phyloP scores from a whole-genome alignment of 176 grass and related monocot genomes.

The maize (Zea mays) region DNA sequence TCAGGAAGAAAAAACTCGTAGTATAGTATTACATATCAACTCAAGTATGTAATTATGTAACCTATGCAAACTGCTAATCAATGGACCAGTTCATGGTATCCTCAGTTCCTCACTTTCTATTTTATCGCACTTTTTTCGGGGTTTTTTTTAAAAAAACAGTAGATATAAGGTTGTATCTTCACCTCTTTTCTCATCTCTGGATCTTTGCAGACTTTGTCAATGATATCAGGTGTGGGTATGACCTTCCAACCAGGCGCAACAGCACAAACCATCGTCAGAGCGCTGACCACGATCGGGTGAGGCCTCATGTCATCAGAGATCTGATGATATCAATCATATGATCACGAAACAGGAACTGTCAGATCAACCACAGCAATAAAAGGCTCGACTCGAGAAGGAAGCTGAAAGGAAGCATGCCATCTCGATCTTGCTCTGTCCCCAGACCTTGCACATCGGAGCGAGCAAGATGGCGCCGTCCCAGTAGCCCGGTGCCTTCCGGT shows the following conservation, averaged over 20 bases:
- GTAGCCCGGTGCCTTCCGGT: constrained; percentile 48
- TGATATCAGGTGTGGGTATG: constrained; percentile 55
- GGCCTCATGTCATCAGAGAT: constrained; percentile 73
- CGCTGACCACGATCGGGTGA: constrained; percentile 50
- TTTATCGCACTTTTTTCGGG: not conserved
- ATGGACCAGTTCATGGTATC: not conserved
- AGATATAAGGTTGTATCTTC: not conserved
- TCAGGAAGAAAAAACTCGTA: not conserved
- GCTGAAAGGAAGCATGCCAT: not conserved
- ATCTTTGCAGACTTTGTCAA: constrained; percentile 63
- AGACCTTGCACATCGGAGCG: constrained; percentile 82
- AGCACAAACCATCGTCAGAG: constrained; percentile 44
- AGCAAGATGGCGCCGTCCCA: constrained; percentile 63
- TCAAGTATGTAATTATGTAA: not conserved
- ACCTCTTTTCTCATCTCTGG: constrained; percentile 61
- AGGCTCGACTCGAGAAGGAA: not conserved
- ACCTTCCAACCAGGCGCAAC: constrained; percentile 67
- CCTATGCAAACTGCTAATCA: not conserved
- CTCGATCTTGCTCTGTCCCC: not conserved
- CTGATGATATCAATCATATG: constrained; percentile 29
- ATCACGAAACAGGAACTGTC: not conserved
- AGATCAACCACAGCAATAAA: constrained; percentile 13
- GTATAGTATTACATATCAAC: not conserved
- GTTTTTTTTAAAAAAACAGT: not conserved
- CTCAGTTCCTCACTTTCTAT: not conserved